Evolutionary conservation across 192 early-diverging fungal species (phyloP), one percentile per base, ranked within the genome.

Genomic region (Chytriomyces sp.): DNA sequence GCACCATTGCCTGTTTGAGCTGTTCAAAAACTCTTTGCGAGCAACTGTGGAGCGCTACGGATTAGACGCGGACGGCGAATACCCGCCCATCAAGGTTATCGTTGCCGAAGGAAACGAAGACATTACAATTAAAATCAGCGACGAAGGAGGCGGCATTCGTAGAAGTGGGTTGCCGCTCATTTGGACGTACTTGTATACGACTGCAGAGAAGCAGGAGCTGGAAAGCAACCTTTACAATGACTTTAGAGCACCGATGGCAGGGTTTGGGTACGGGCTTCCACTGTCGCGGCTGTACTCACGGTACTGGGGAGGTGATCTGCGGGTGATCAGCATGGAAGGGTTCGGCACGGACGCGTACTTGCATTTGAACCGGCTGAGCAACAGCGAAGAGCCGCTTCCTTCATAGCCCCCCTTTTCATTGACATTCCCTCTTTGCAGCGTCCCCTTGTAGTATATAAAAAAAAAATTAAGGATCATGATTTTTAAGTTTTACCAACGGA

Each of bases 1-100:
- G 81, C 95, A 94, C 83, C 96, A 98, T 79, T 96, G 97, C 93
- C 65, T 97, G 24, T 98, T 98, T 86, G 97, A 98, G 90, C 84
- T 98, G 61, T 82, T 97, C 47, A 98, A 98, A 83, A 98, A 98
- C 84, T 93, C 92, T 26, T 83, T 98, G 75, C 90, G 97, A 44
- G 97, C 97, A 7, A 92, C 95, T 5, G 94, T 98, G 46, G 97
- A 98, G 85, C 84, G 90, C 64, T 93, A 91, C 80, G 94, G 94
- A 45, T 86, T 86, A 62, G 94, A 95, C 64, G 85, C 85, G 45
- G 93, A 95, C 24, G 84, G 88, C 47, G 87, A 88, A 47, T 86
- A 92, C 45, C 95, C 94, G 49, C 89, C 92, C 13, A 89, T 98
- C 8, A 90, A 95, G 76, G 91, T 98, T 73, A 93, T 94, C 16